Evolutionary conservation across 257 asterid genomes (phyloP).

Genomic region (Paraleonurus japonicus): DNA sequence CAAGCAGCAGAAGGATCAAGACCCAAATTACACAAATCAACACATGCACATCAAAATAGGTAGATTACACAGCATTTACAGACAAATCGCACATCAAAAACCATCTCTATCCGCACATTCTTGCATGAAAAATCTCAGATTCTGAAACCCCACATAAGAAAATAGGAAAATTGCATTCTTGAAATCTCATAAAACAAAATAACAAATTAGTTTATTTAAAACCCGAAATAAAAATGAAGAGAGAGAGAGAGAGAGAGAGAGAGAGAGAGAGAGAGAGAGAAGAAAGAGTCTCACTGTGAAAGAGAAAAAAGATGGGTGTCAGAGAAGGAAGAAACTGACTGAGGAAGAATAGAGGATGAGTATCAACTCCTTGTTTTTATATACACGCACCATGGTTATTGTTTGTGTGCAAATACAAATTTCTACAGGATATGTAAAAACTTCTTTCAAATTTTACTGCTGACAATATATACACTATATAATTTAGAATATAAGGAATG

Average conservation of each 20-base stretch:
- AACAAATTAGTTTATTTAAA: constrained; percentile 8
- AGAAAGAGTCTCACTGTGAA: constrained; percentile 53
- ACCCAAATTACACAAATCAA: constrained; percentile 34
- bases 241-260: not conserved
- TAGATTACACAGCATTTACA: constrained; percentile 33
- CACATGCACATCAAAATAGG: constrained; percentile 42
- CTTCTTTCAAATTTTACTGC: constrained; percentile 9
- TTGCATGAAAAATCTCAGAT: constrained; percentile 34
- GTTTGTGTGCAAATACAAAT: not conserved
- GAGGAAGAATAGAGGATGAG: constrained; percentile 44
- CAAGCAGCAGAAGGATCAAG: constrained; percentile 38
- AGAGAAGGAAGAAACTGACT: constrained; percentile 47
- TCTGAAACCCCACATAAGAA: constrained; percentile 24
- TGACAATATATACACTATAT: no score
- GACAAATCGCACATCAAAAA: constrained; percentile 42
- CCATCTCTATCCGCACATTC: constrained; percentile 19
- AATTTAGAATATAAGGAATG: no score
- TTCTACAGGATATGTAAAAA: constrained; percentile 17
- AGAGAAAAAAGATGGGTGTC: constrained; percentile 43
- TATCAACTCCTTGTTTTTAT: constrained; percentile 34
- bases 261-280: constrained; percentile 29
- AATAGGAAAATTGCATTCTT: constrained; percentile 34
- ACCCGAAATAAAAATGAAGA: not conserved
- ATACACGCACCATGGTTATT: constrained; percentile 25
- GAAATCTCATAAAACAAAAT: constrained; percentile 13